Evolutionary conservation across 1,284 basidiomycete genomes (phyloP).

Genomic region (Lignosus rhinocerotis): DNA sequence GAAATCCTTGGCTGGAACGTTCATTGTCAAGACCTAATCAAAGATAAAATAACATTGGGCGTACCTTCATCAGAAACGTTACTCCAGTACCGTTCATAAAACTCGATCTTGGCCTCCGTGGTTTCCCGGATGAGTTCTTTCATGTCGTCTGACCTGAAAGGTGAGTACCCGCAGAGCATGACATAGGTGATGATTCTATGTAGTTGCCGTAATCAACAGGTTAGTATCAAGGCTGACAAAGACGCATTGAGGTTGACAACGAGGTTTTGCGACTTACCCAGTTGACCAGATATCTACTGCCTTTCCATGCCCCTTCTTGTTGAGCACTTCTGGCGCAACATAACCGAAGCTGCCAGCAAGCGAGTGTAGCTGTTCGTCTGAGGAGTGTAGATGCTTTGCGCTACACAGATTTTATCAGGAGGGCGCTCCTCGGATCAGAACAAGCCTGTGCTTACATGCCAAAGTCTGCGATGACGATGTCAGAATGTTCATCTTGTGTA

Average conservation of each 20-base stretch:
- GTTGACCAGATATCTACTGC: conserved; percentile 94
- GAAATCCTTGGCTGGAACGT: conserved; percentile 76
- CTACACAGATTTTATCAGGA: conserved; percentile 37
- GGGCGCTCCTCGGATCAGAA: neutral
- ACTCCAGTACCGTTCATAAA: conserved; percentile 93
- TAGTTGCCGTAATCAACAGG: neutral
- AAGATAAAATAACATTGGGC: neutral
- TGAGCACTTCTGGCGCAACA: conserved; percentile 91
- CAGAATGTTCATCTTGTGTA: conserved; percentile 68
- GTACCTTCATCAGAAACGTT: conserved; percentile 78
- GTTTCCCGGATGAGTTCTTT: conserved; percentile 82
- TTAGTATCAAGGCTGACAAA: too few species aligned
- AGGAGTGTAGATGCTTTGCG: conserved; percentile 81
- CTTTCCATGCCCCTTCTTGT: conserved; percentile 83
- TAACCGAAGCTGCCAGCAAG: conserved; percentile 93
- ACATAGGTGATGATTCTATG: conserved; percentile 90
- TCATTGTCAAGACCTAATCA: neutral
- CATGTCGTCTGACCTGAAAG: conserved; percentile 86
- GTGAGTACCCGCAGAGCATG: conserved; percentile 89
- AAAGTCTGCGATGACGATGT: conserved; percentile 93
- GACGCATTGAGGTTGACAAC: neutral
- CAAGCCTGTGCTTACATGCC: conserved; percentile 70
- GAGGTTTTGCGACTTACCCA: conserved; percentile 57
- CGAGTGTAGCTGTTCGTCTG: conserved; percentile 78
- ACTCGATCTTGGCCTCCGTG: conserved; percentile 80